phyloP scores from a whole-genome alignment of 2,329 filamentous ascomycete species.

The Monilinia polystroma region DNA sequence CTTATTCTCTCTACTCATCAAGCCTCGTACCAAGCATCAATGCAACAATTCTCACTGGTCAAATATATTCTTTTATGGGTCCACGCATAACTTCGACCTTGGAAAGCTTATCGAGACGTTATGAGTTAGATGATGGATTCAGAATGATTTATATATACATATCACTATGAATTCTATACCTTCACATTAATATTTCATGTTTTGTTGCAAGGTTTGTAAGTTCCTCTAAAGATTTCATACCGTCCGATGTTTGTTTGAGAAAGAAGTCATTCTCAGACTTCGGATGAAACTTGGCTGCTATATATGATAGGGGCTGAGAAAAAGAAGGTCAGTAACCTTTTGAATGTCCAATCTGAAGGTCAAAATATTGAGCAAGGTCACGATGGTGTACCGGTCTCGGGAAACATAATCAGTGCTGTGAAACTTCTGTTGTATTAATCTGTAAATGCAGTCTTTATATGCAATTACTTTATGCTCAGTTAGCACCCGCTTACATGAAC shows the following conservation, averaged over 20 bases:
- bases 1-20: no score
- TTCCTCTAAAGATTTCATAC: background rate
- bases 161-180: constrained; percentile 2
- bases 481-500: background rate
- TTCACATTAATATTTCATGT: background rate
- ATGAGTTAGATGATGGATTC: background rate
- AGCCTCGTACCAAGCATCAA: constrained; percentile 6
- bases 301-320: background rate
- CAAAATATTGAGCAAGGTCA: background rate
- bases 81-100: background rate
- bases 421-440: background rate
- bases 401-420: background rate
- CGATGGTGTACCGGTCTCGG: background rate
- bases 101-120: constrained; percentile 4
- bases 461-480: background rate
- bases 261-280: background rate
- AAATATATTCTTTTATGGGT: no score
- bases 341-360: background rate
- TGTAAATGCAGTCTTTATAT: background rate
- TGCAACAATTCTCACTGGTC: background rate
- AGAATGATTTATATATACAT: background rate
- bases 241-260: constrained; percentile 1
- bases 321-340: background rate
- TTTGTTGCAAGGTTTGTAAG: background rate
- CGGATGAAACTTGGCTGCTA: background rate